These are phyloP conservation scores for Peniophora sp. DNA, from an alignment of 1,284 basidiomycete species.

Conservation along the genomic window DNA sequence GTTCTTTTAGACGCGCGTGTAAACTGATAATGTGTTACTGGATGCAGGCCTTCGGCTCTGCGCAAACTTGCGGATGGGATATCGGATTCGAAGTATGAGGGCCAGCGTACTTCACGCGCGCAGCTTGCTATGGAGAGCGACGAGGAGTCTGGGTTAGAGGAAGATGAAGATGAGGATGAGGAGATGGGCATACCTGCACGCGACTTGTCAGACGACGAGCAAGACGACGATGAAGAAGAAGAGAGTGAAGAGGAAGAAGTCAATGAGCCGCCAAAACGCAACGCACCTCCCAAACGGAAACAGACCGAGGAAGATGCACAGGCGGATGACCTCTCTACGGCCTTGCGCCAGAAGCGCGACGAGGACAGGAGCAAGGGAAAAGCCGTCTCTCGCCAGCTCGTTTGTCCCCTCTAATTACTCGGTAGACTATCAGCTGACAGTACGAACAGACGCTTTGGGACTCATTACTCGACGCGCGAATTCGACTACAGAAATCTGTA, in stretches of 20 bases:
- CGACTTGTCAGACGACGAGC: constrained; percentile 13
- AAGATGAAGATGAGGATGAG: constrained; percentile 20
- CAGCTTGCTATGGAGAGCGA: constrained; percentile 31
- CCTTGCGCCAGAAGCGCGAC: constrained; percentile 51
- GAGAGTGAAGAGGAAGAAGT: constrained; percentile 21
- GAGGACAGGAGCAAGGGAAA: constrained; percentile 71
- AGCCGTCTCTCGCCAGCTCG: constrained; percentile 78
- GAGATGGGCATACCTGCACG: constrained; percentile 18
- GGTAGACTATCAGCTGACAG: neutral
- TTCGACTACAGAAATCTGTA: constrained; percentile 80
- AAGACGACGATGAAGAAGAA: constrained; percentile 25
- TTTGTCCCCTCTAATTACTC: constrained; percentile 27
- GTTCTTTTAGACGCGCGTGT: neutral
- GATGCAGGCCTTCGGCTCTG: constrained; percentile 56
- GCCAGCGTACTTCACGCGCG: constrained; percentile 54
- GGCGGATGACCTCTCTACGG: constrained; percentile 42
- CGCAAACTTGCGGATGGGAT: constrained; percentile 56
- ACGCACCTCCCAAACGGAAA: constrained; percentile 1
- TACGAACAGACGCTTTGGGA: constrained; percentile 70
- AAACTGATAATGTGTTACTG: constrained; percentile 2
- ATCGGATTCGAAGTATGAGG: constrained; percentile 71
- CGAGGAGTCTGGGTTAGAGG: constrained; percentile 22
- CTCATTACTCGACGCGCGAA: constrained; percentile 77
- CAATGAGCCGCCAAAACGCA: constrained; percentile 5
- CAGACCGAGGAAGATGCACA: constrained; percentile 13